Percentiles rank a stretch among this genome's conserved stretches.
These are phyloP conservation scores for Trypanosoma avium DNA, from an alignment of 208 protist genomes.

Conservation along the genomic window DNA sequence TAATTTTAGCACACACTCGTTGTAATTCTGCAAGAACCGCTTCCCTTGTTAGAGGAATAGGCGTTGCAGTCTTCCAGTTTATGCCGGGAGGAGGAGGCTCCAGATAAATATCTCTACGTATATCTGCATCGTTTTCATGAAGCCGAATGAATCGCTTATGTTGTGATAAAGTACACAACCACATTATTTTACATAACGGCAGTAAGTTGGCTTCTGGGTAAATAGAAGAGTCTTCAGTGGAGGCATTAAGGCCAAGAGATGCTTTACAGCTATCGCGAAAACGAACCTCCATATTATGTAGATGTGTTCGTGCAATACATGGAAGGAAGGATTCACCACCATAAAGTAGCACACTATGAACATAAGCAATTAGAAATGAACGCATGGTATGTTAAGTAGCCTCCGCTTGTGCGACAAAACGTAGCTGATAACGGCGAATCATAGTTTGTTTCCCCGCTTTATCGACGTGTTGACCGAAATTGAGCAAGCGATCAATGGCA, in stretches of 20 bases:
- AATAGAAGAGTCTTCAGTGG: neutral
- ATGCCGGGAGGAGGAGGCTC: neutral
- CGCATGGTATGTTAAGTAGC: neutral
- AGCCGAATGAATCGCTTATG: neutral
- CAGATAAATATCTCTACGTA: neutral
- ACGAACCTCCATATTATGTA: neutral
- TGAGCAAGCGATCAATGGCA: slow-evolving; percentile 1
- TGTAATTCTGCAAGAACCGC: neutral
- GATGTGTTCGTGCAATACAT: neutral
- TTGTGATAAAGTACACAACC: neutral
- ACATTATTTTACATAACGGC: neutral
- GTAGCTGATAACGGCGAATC: neutral
- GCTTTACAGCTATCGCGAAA: neutral
- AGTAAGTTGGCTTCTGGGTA: neutral
- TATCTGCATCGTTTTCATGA: neutral
- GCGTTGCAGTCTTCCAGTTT: neutral
- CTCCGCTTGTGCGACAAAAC: neutral
- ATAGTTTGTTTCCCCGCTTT: neutral
- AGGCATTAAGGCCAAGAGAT: neutral
- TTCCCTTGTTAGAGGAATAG: neutral
- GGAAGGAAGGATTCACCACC: neutral
- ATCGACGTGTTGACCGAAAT: neutral
- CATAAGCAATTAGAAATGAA: neutral
- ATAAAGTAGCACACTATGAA: neutral
- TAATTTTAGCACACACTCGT: neutral